phyloP scores from a whole-genome alignment of 192 early-diverging fungal species.

The Coemansia erecta region DNA sequence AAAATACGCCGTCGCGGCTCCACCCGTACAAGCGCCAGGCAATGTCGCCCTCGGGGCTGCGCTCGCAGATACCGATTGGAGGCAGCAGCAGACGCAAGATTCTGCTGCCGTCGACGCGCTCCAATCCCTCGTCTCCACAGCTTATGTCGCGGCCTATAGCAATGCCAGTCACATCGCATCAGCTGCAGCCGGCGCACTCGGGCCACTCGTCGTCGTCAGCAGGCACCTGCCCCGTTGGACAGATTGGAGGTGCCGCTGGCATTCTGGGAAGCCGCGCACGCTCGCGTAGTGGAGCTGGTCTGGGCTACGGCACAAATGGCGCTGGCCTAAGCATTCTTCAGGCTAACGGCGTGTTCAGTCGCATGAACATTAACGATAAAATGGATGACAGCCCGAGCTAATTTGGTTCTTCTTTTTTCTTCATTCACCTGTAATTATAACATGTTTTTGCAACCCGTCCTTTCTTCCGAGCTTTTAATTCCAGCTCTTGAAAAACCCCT shows the following conservation, averaged over 20 bases:
- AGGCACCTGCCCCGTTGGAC: constrained; percentile 12
- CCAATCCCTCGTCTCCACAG: constrained; percentile 33
- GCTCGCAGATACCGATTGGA: constrained; percentile 30
- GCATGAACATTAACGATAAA: constrained; percentile 45
- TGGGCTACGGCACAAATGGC: constrained; percentile 1
- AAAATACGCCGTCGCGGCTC: not conserved
- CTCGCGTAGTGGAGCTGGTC: constrained; percentile 34
- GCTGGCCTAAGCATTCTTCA: constrained; percentile 24
- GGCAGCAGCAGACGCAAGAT: constrained; percentile 2
- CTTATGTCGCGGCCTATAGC: constrained; percentile 19
- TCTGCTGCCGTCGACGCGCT: constrained; percentile 12
- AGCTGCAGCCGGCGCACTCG: constrained; percentile 1
- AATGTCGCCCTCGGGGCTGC: constrained; percentile 48
- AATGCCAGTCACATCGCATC: not conserved
- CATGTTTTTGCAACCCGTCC: too few relatives aligned
- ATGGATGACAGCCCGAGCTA: constrained; percentile 15
- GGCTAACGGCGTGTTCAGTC: constrained; percentile 49
- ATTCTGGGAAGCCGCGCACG: constrained; percentile 16
- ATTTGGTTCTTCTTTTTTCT: constrained; percentile 8
- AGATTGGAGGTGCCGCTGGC: not conserved
- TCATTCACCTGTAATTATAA: not conserved
- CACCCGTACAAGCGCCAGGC: constrained; percentile 45
- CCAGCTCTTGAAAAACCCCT: too few relatives aligned
- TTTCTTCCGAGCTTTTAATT: too few relatives aligned
- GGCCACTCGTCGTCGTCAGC: not conserved